Evolutionary conservation across 371 early-diverging fungal species (phyloP).

Genomic region (Lichtheimia ornata): DNA sequence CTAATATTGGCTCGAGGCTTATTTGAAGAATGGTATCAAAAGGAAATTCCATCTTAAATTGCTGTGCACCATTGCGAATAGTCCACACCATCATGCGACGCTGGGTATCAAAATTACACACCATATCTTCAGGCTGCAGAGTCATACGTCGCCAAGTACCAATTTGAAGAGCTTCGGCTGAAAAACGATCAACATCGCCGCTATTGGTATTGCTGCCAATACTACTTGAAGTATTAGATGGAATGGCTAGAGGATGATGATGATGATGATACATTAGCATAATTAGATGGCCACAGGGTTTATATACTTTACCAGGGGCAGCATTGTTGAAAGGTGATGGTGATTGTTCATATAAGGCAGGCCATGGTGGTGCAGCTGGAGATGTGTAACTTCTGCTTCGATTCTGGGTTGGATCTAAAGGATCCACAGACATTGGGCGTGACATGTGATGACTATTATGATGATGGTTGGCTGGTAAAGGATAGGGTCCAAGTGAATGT

Average conservation of each 20-base stretch:
- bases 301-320: too few relatives aligned
- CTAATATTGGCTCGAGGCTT: slow-evolving; percentile 34
- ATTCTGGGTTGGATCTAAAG: slow-evolving; percentile 4
- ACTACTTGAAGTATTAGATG: too few relatives aligned
- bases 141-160: slow-evolving; percentile 79
- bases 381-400: slow-evolving; percentile 23
- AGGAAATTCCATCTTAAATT: slow-evolving; percentile 74
- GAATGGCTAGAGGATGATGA: too few relatives aligned
- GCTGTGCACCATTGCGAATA: slow-evolving; percentile 62
- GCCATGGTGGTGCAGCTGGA: slow-evolving; percentile 11
- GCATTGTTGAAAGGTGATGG: too few relatives aligned
- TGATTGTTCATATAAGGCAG: too few relatives aligned
- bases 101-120: slow-evolving; percentile 56
- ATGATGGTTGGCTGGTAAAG: slow-evolving; percentile 14
- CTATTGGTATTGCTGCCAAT: neutral
- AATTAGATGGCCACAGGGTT: too few relatives aligned
- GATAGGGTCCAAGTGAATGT: slow-evolving; percentile 43
- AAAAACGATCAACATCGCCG: slow-evolving; percentile 18
- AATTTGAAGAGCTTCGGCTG: slow-evolving; percentile 65
- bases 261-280: too few relatives aligned
- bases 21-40: slow-evolving; percentile 54
- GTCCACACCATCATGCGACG: slow-evolving; percentile 63
- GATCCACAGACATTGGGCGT: too few relatives aligned
- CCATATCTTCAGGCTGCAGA: slow-evolving; percentile 52
- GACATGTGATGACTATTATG: slow-evolving; percentile 7